Percentiles rank a stretch among this genome's conserved stretches.
Evolutionary conservation across 192 early-diverging fungal genomes (phyloP).

Genomic region (Spizellomyces punctatus): DNA sequence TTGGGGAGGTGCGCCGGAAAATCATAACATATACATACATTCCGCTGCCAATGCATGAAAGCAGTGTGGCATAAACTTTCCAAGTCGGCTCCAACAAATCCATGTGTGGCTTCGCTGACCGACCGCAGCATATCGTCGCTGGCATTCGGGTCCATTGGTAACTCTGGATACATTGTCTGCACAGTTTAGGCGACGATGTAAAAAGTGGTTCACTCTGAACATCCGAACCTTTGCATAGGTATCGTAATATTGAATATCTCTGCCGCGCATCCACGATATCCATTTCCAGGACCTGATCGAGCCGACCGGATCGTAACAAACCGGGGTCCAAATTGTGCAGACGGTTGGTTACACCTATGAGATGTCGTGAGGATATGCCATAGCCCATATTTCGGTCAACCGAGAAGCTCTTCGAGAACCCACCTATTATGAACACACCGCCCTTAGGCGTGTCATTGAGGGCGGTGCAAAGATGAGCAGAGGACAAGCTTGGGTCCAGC

Average conservation of each 20-base stretch:
- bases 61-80: conserved; percentile 65
- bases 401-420: background rate
- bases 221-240: conserved; percentile 3
- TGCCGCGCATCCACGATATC: conserved; percentile 43
- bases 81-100: conserved; percentile 83
- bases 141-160: background rate
- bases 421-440: too few relatives aligned
- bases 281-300: conserved; percentile 53
- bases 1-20: too few relatives aligned
- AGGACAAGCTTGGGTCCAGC: too few relatives aligned
- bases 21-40: too few relatives aligned
- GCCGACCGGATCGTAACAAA: conserved; percentile 61
- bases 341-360: conserved; percentile 54
- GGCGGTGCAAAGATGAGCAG: too few relatives aligned
- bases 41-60: conserved; percentile 33
- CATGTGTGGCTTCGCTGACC: conserved; percentile 63
- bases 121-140: conserved; percentile 38
- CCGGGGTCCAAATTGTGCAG: conserved; percentile 51
- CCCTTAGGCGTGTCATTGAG: too few relatives aligned
- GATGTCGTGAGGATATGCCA: too few relatives aligned
- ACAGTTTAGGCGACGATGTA: too few relatives aligned
- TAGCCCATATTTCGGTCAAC: background rate
- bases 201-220: too few relatives aligned
- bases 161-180: background rate
- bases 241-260: conserved; percentile 10